Evolutionary conservation across 148 eudicot genomes (phyloP).

Genomic region (Rhododendron mucronatum): DNA sequence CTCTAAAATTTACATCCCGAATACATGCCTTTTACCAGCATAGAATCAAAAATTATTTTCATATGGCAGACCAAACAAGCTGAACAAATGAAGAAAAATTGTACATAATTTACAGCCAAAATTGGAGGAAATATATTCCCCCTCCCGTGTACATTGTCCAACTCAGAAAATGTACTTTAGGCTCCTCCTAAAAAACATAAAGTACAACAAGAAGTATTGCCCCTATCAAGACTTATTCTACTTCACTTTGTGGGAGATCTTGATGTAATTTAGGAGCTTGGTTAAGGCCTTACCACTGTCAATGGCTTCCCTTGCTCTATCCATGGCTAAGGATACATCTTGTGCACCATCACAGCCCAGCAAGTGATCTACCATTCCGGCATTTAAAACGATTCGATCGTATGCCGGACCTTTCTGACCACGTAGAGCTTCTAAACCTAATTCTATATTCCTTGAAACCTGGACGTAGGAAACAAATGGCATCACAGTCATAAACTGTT

Average conservation of each 20-base stretch:
- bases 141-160: background rate
- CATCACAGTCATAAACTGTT: background rate
- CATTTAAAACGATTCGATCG: conserved; percentile 79
- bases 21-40: background rate
- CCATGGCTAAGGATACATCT: conserved; percentile 62
- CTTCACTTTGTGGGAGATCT: conserved; percentile 55
- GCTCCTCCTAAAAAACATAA: background rate
- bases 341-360: conserved; percentile 84
- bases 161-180: background rate
- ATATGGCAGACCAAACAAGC: background rate
- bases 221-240: background rate
- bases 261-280: conserved; percentile 67
- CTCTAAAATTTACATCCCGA: background rate
- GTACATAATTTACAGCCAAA: background rate
- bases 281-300: conserved; percentile 88
- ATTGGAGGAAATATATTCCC: background rate
- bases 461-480: conserved; percentile 20
- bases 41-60: background rate
- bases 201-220: background rate
- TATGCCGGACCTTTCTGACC: conserved; percentile 96
- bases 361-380: conserved; percentile 90
- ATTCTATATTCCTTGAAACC: conserved; percentile 81
- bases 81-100: background rate
- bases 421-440: conserved; percentile 80
- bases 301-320: conserved; percentile 88